Percentiles rank a stretch among this genome's conserved stretches.
phyloP scores from a whole-genome alignment of 176 grass and related monocot species.

The Sorghum bicolor region Sorghum_bicolor_NCBIv3 NC_012879.2:58427501-58428000 shows the following conservation, averaged over 20 bases:
- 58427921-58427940: background rate
- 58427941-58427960: conserved; percentile 31
- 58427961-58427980: conserved; percentile 37
- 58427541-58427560: background rate
- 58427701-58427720: background rate
- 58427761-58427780: background rate
- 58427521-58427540: background rate
- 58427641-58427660: background rate
- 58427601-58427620: background rate
- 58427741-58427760: conserved; percentile 18
- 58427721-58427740: conserved; percentile 16
- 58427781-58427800: conserved; percentile 6
- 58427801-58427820: background rate
- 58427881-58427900: conserved; percentile 35
- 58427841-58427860: background rate
- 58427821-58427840: background rate
- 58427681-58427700: background rate
- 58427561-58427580: conserved; percentile 19
- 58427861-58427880: conserved; percentile 14
- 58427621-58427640: background rate
- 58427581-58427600: conserved; percentile 12
- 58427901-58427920: conserved; percentile 15
- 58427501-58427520: background rate
- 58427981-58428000: conserved; percentile 46
- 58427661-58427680: background rate